Conservation (phyloP, 2,329 filamentous ascomycete genomes). For the Paecilomyces sp. region DNA sequence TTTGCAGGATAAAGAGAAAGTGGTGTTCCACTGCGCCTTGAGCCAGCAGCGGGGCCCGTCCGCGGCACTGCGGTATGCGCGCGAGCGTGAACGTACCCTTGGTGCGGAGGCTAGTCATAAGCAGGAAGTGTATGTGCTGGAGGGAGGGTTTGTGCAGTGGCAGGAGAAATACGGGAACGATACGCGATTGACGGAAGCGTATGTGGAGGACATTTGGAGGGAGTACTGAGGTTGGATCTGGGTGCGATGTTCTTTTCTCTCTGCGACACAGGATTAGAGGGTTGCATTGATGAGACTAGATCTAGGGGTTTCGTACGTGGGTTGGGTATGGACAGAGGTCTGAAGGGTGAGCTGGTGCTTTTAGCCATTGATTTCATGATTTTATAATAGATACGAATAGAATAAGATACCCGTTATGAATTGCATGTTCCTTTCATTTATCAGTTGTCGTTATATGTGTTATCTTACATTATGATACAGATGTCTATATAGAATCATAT, state of each 20-base stretch:
- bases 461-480: slow-evolving; percentile 3
- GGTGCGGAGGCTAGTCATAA: slow-evolving; percentile 32
- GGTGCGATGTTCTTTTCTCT: neutral
- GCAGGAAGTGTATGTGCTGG: slow-evolving; percentile 75
- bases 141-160: slow-evolving; percentile 82
- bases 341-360: neutral
- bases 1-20: slow-evolving; percentile 68
- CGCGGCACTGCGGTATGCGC: slow-evolving; percentile 68
- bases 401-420: slow-evolving; percentile 4
- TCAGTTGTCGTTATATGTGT: neutral
- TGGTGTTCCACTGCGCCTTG: slow-evolving; percentile 91
- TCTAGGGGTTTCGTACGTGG: neutral
- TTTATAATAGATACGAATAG: neutral
- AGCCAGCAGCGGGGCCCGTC: slow-evolving; percentile 84
- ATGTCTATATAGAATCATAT: slow-evolving; percentile 5
- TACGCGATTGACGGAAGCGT: slow-evolving; percentile 73
- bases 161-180: slow-evolving; percentile 75
- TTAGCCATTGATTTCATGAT: neutral
- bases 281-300: neutral
- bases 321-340: neutral
- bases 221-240: slow-evolving; percentile 30
- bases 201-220: slow-evolving; percentile 77
- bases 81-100: slow-evolving; percentile 54
- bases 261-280: too few relatives aligned
- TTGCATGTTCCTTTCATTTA: neutral